Conservation (phyloP, 1,284 basidiomycete species). For the Termitomyces sp. region DNA sequence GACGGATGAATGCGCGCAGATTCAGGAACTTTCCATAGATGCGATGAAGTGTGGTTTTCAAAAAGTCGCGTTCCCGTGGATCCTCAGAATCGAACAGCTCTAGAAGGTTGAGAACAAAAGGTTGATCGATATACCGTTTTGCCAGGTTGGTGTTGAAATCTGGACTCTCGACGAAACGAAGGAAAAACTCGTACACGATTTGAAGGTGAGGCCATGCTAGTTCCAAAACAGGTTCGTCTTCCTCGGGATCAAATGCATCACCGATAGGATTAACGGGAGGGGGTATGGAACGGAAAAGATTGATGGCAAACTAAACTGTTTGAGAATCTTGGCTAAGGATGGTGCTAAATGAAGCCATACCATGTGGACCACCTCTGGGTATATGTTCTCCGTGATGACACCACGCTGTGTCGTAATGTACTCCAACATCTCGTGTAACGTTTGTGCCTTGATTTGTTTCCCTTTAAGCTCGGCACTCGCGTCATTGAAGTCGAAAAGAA, state of each 20-base stretch:
- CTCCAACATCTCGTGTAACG: slow-evolving; percentile 97
- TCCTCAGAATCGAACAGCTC: slow-evolving; percentile 99
- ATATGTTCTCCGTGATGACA: slow-evolving; percentile 96
- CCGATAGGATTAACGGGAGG: slow-evolving; percentile 97
- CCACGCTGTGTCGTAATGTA: slow-evolving; percentile 97
- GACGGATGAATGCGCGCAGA: slow-evolving; percentile 95
- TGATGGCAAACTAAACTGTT: slow-evolving; percentile 80
- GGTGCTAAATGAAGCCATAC: slow-evolving; percentile 35
- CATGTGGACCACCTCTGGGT: slow-evolving; percentile 99
- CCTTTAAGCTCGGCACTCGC: slow-evolving; percentile 92
- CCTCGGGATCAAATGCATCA: slow-evolving; percentile 98
- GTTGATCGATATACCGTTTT: slow-evolving; percentile 96
- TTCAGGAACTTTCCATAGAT: slow-evolving; percentile 99
- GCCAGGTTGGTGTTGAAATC: slow-evolving; percentile 99
- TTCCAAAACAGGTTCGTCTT: slow-evolving; percentile 98
- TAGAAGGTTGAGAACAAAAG: slow-evolving; percentile 92
- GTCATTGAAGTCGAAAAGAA: slow-evolving; percentile 99
- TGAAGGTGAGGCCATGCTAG: slow-evolving; percentile 99
- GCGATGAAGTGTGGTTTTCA: slow-evolving; percentile 97
- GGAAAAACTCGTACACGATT: slow-evolving; percentile 99
- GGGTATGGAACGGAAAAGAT: slow-evolving; percentile 99
- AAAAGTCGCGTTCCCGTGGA: slow-evolving; percentile 96
- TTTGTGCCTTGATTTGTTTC: slow-evolving; percentile 98
- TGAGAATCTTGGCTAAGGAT: slow-evolving; percentile 8
- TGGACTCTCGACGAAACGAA: slow-evolving; percentile 95